Base-by-base conservation (phyloP, 75 land plant genomes). In the Pinus albicaulis region DNA sequence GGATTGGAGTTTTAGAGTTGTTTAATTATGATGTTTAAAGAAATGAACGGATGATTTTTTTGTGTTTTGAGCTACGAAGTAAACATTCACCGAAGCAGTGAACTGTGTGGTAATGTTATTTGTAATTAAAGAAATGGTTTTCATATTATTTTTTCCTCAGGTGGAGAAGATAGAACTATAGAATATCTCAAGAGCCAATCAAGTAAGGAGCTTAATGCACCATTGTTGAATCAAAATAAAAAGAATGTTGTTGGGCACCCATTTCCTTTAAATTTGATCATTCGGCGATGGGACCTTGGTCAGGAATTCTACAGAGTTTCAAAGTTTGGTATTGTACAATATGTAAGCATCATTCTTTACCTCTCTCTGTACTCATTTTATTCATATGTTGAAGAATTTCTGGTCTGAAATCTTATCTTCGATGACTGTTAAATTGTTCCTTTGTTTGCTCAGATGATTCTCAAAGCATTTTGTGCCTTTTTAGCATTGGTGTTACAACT, bases 281-380 rank as follows among this genome's bases (percentile, higher is more conserved):
- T 83, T 38, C 76, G 72, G 23, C 93, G 95, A 64, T 80, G 77
- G 85, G 68, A 75, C 8, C 80, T 90, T 55, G 95, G 98, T 24
- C 76, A 82, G 69, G 85, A 89, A 53, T 79, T 92, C 56, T 89
- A 90, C 79, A 61, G 77, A 56, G 84, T 84, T 56, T 80, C 74
- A 62, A 95, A 89, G 52, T 95, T 90, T 79, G 98, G 98, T 55
- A 81, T 95, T 73, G 95, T 95, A 12, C 95, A 95, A 66, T 95
- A 95, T 84, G 95, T 94, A 85, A 88, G 94, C 73, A 58, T n/a
- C 28, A 15, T 3, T 34, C 22, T 57, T n/a, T 44, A 53, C 13
- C 28, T 38, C 56, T 19, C 55, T 56, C 26, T 23, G 69, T 44
- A 8, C 56, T 77, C 65, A 12, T 78, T 72, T 66, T 60, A 36